phyloP scores from a whole-genome alignment of 2,329 filamentous ascomycete genomes.

The Lachnellula subtilissima region DNA sequence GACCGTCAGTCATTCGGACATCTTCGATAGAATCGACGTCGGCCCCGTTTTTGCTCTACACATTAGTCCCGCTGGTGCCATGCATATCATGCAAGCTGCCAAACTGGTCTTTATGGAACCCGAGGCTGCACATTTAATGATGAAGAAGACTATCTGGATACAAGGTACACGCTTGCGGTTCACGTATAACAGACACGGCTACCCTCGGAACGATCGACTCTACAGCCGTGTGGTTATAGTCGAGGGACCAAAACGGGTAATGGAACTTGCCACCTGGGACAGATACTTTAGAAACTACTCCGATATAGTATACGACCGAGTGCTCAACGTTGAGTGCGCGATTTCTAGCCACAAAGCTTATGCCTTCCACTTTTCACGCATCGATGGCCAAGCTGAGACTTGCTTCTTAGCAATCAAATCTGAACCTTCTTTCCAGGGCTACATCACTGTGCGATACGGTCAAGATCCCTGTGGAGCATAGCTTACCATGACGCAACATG shows the following conservation, averaged over 20 bases:
- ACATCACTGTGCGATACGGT: background rate
- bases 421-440: background rate
- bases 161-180: background rate
- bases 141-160: conserved; percentile 1
- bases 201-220: background rate
- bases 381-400: conserved; percentile 18
- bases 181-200: conserved; percentile 13
- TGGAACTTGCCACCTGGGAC: conserved; percentile 10
- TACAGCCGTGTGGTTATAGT: conserved; percentile 9
- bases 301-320: conserved; percentile 4
- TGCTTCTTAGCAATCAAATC: conserved; percentile 6
- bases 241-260: conserved; percentile 11
- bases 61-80: conserved; percentile 6
- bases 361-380: conserved; percentile 16
- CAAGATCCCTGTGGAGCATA: background rate
- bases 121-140: conserved; percentile 4
- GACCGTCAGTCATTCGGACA: conserved; percentile 1
- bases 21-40: conserved; percentile 15
- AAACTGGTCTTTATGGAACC: conserved; percentile 19
- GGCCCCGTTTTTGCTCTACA: conserved; percentile 18
- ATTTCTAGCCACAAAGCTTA: background rate
- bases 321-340: background rate
- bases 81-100: conserved; percentile 12
- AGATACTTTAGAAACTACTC: conserved; percentile 10
- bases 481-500: background rate